phyloP scores from a whole-genome alignment of 2,329 filamentous ascomycete genomes.

The Epichloe amarillans region DNA sequence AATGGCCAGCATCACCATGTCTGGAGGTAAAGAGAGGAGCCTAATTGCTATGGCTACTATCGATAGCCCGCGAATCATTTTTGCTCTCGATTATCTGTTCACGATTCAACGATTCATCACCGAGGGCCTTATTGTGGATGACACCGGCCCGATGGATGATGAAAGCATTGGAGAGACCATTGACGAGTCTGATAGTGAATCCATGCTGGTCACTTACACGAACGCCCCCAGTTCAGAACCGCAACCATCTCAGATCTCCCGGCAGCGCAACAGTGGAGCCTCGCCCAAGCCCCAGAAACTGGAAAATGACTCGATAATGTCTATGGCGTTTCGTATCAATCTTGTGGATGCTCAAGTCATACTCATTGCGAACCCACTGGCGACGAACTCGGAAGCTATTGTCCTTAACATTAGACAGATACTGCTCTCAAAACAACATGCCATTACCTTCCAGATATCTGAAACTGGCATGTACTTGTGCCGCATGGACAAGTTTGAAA shows the following conservation, averaged over 20 bases:
- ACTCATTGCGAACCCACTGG: slow-evolving; percentile 85
- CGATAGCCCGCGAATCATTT: slow-evolving; percentile 87
- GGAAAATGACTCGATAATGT: slow-evolving; percentile 37
- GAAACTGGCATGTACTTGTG: slow-evolving; percentile 97
- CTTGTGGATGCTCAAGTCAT: slow-evolving; percentile 95
- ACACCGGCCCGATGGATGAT: slow-evolving; percentile 36
- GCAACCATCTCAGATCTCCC: slow-evolving; percentile 16
- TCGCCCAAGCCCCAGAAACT: background rate
- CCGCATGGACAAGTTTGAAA: slow-evolving; percentile 95
- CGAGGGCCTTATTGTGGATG: slow-evolving; percentile 51
- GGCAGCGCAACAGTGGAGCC: slow-evolving; percentile 9
- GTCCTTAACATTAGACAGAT: slow-evolving; percentile 91
- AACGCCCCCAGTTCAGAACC: slow-evolving; percentile 20
- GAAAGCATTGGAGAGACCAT: slow-evolving; percentile 42
- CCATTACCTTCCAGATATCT: slow-evolving; percentile 82
- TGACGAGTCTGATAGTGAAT: slow-evolving; percentile 47
- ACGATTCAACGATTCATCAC: slow-evolving; percentile 75
- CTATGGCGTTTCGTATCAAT: slow-evolving; percentile 78
- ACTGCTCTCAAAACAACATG: slow-evolving; percentile 83
- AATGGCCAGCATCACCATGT: slow-evolving; percentile 93
- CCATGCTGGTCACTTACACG: slow-evolving; percentile 34
- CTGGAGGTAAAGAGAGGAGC: slow-evolving; percentile 66
- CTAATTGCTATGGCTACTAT: slow-evolving; percentile 86
- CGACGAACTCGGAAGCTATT: slow-evolving; percentile 84
- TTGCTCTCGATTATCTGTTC: slow-evolving; percentile 91